Evolutionary conservation across 2,329 filamentous ascomycete genomes (phyloP).

Genomic region (Penicillium hordei): DNA sequence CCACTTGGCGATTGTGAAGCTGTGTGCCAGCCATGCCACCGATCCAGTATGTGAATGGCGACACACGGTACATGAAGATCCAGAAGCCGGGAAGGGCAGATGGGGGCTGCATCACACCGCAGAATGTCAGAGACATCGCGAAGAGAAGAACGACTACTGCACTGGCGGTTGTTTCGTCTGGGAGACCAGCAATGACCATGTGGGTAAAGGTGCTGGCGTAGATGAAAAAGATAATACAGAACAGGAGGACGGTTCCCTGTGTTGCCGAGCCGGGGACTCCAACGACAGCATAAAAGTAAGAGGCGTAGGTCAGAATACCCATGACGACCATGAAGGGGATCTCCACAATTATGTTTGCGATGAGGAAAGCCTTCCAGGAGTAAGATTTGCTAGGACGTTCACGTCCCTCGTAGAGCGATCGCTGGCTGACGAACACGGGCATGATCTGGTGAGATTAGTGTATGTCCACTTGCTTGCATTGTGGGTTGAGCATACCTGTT

Average conservation of each 20-base stretch:
- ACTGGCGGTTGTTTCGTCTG: conserved; percentile 70
- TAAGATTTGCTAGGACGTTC: conserved; percentile 83
- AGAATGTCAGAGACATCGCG: conserved; percentile 78
- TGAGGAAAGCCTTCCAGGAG: conserved; percentile 81
- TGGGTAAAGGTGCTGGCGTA: conserved; percentile 80
- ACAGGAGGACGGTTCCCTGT: conserved; percentile 74
- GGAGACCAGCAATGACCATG: conserved; percentile 73
- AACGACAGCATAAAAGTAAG: conserved; percentile 79
- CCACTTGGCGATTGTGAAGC: conserved; percentile 64
- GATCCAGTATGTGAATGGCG: conserved; percentile 50
- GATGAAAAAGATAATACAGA: conserved; percentile 72
- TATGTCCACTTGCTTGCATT: background rate
- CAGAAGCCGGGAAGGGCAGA: conserved; percentile 66
- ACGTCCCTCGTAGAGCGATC: conserved; percentile 78
- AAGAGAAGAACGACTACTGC: conserved; percentile 75
- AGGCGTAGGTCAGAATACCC: conserved; percentile 71
- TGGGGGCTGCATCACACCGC: conserved; percentile 66
- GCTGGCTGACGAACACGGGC: conserved; percentile 80
- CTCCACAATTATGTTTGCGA: conserved; percentile 79
- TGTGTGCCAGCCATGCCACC: conserved; percentile 70
- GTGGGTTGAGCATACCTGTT: background rate
- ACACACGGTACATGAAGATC: conserved; percentile 65
- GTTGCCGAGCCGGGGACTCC: conserved; percentile 63
- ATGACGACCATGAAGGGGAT: conserved; percentile 78
- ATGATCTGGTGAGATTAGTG: conserved; percentile 51